Evolutionary conservation across 495 filamentous ascomycete genomes (phyloP), one percentile per base, ranked within the genome.

Genomic region (Tuber indicum): DNA sequence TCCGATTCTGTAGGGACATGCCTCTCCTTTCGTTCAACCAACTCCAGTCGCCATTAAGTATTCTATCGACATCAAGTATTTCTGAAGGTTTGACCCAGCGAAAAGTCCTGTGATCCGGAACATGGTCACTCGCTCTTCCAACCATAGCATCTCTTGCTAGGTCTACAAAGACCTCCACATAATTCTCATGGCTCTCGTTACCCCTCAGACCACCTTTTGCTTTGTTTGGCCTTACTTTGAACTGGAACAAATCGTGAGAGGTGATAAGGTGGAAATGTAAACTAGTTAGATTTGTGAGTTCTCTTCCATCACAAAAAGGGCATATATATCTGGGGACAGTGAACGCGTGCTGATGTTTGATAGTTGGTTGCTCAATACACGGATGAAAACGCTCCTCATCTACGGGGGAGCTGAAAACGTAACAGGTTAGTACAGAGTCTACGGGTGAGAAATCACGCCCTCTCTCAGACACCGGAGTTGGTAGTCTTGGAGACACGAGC

Each of bases 51-150:
- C 82, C 82, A 71, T 78, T 77, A 43, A 83, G 70, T 45, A 83
- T 70, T 69, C 52, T 72, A 43, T 72, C 21, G 73, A 82, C 43
- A 77, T 83, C 73, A 69, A 79, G 78, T 62, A 72, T 75, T 74
- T 72, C 78, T 26, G 74, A n/a, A n/a, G 81, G 76, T 49, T 81
- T 82, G 41, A 83, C 72, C 82, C 82, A 83, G n/a, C 70, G 69
- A 74, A 83, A 83, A 12, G 70, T 75, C 74, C 81, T 78, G 74
- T 81, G 79, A 58, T 83, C 81, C n/a, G 81, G 81, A 75, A 80
- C 78, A 39, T 82, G 72, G 73, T 83, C 78, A 73, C 81, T 83
- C 36, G 81, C 77, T 74, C 81, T 82, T 36, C 44, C 73, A 41
- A 75, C 70, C 26, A 80, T 66, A 62, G 78, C 66, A 32, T 83